Base-by-base conservation (phyloP, 306 rosid genomes). In the Quercus cerris region DNA sequence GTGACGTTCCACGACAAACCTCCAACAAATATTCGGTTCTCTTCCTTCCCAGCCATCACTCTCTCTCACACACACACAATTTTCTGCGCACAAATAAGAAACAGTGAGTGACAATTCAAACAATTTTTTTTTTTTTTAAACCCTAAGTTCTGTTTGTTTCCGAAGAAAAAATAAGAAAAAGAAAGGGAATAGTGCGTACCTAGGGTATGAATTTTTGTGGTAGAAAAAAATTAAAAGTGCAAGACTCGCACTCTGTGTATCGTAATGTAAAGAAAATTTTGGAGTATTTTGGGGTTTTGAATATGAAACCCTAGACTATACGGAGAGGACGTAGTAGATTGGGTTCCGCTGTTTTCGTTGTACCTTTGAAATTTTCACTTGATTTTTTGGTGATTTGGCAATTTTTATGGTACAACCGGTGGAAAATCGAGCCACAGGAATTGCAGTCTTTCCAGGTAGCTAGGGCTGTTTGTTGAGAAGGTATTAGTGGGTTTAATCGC, bases 1-100 rank as follows among this genome's bases (percentile, higher is more conserved):
- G 98, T 82, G 13, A 93, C 89, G 62, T 96, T 90, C 97, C 92
- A 93, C 54, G 97, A 85, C 80, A 96, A 79, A 8, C 99, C 99
- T 52, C 99, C 98, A 3, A 96, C 98, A 76, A 93, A 96, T 70
- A 96, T 91, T 54, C 98, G 89, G 75, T 89, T 89, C 14, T 90
- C 99, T 75, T 95, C 97, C 78, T 91, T 93, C 66, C 88, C 92
- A 31, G 97, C 92, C 99, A 96, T 96, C 75, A 54, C 73, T 57
- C 68, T 46, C 66, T 71, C 25, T 57, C 35, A 46, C 52, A 70
- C 18, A 69, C 30, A 11, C 62, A 56, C 15, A 20, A 83, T 23
- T 44, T 71, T 55, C 56, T 71, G 7, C 20, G 20, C 51, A 2
- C 14, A 27, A 79, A 78, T 18, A 35, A 70, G 78, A 84, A 46